phyloP scores from a whole-genome alignment of 345 rosid genomes.

The Mercurialis annua region DNA sequence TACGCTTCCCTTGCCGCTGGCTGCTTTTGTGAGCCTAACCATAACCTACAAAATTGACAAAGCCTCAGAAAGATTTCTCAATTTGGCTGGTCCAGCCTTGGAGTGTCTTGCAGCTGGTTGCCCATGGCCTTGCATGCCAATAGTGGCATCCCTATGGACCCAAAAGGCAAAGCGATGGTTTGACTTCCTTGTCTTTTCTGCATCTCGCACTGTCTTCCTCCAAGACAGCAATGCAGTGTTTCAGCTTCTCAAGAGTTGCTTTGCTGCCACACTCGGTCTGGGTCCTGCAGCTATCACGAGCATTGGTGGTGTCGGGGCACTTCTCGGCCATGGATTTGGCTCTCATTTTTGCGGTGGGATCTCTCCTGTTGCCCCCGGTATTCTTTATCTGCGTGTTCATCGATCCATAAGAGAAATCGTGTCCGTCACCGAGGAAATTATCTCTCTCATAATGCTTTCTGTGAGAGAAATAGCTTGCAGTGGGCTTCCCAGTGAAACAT shows the following conservation, averaged over 20 bases:
- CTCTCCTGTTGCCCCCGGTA: conserved; percentile 89
- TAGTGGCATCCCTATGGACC: conserved; percentile 79
- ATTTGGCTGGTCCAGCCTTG: conserved; percentile 72
- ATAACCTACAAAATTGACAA: conserved; percentile 92
- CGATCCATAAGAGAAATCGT: conserved; percentile 63
- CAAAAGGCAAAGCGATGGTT: conserved; percentile 97
- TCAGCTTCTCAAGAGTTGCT: conserved; percentile 92
- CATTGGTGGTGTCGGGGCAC: conserved; percentile 89
- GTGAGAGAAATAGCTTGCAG: conserved; percentile 69
- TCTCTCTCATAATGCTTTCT: conserved; percentile 73
- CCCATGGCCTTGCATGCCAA: conserved; percentile 99
- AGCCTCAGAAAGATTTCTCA: conserved; percentile 67
- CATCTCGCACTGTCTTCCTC: conserved; percentile 89
- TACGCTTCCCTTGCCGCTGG: conserved; percentile 89
- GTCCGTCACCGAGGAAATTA: conserved; percentile 80
- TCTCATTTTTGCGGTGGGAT: conserved; percentile 77
- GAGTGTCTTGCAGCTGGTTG: conserved; percentile 81
- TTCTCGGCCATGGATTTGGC: conserved; percentile 94
- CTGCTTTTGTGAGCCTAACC: conserved; percentile 90
- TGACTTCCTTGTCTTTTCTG: conserved; percentile 83
- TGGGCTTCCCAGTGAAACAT: conserved; percentile 46
- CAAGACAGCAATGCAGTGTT: conserved; percentile 81
- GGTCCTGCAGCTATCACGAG: conserved; percentile 45
- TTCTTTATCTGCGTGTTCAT: conserved; percentile 73
- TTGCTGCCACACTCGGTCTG: conserved; percentile 67